Conservation (phyloP, 805 yeast species). For the Tetrapisispora arboricola region DNA sequence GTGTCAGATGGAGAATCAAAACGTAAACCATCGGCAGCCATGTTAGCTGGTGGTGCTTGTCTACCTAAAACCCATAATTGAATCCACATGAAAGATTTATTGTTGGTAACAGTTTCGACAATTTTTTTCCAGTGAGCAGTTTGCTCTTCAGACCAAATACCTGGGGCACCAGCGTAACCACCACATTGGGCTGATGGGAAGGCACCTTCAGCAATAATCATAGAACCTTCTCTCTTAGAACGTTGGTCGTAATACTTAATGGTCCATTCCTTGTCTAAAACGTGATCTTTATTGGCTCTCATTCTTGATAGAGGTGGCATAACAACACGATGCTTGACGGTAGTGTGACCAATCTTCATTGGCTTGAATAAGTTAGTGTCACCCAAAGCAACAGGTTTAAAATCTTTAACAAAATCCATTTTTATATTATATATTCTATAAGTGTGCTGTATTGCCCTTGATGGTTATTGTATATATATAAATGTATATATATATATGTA, state of each 20-base stretch:
- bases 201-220: constrained; percentile 53
- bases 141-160: constrained; percentile 41
- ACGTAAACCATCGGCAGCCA: constrained; percentile 30
- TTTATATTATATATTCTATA: too few relatives aligned
- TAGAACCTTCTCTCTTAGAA: constrained; percentile 45
- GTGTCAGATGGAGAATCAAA: constrained; percentile 32
- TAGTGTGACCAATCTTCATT: constrained; percentile 33
- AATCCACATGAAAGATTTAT: constrained; percentile 35
- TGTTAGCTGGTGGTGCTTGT: constrained; percentile 31
- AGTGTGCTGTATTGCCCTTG: too few relatives aligned
- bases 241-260: constrained; percentile 48
- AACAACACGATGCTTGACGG: constrained; percentile 31
- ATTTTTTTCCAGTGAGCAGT: constrained; percentile 39
- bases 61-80: constrained; percentile 47
- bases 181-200: constrained; percentile 37
- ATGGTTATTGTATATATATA: too few relatives aligned
- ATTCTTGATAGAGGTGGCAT: constrained; percentile 39
- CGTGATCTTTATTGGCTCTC: constrained; percentile 32
- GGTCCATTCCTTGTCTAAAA: constrained; percentile 36
- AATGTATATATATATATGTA: too few relatives aligned
- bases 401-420: constrained; percentile 15
- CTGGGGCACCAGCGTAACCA: constrained; percentile 39
- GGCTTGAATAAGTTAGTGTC: constrained; percentile 36
- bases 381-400: constrained; percentile 21
- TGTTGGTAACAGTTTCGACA: constrained; percentile 39